phyloP scores from a whole-genome alignment of 768 basidiomycete species.

The Tulasnella sp. region DNA sequence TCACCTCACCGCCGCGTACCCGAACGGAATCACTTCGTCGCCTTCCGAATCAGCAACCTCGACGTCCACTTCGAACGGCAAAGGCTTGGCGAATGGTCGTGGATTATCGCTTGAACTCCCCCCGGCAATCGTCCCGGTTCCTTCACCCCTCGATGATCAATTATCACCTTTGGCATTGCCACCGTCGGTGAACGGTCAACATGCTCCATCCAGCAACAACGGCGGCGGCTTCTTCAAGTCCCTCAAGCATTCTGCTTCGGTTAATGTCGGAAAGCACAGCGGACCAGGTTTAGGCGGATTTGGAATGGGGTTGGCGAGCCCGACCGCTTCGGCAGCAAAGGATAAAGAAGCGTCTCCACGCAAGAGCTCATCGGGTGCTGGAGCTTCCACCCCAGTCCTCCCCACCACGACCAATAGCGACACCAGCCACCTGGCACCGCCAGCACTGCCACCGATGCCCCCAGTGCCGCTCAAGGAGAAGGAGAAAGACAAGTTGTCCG shows the following conservation, averaged over 20 bases:
- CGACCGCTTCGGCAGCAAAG: background rate
- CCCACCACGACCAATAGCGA: background rate
- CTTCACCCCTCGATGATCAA: slow-evolving; percentile 10
- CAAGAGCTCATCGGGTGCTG: background rate
- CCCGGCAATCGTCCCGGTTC: background rate
- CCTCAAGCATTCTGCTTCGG: slow-evolving; percentile 24
- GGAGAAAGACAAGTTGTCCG: slow-evolving; percentile 14
- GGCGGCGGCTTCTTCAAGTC: slow-evolving; percentile 26
- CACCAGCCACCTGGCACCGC: background rate
- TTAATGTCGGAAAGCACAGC: slow-evolving; percentile 4
- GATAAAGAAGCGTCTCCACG: background rate
- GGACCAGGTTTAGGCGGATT: background rate
- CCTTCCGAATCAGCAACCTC: background rate
- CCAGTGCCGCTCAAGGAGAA: slow-evolving; percentile 10
- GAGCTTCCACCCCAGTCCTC: background rate
- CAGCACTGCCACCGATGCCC: background rate
- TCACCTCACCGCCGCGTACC: background rate
- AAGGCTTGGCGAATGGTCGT: background rate
- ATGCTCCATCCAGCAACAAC: background rate
- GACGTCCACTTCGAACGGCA: background rate
- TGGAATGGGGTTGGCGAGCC: background rate
- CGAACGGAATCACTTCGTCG: background rate
- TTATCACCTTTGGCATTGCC: slow-evolving; percentile 4
- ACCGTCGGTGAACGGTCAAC: background rate
- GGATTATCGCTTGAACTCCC: slow-evolving; percentile 14